Base-by-base conservation (phyloP, 2,329 filamentous ascomycete genomes). In the Penicillium sp. region DNA sequence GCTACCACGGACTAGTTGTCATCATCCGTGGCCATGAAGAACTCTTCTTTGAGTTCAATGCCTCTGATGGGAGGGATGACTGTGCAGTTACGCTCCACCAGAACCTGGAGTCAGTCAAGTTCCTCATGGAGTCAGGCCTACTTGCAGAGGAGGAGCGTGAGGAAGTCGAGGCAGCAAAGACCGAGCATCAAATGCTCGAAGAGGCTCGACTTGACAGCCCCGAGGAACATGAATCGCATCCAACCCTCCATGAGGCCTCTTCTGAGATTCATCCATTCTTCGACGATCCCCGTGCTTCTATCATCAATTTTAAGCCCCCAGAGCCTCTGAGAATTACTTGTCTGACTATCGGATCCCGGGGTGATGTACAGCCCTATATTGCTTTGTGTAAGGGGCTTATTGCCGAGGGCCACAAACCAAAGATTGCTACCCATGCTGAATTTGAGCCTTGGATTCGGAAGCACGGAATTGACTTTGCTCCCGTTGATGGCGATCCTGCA, bases 351-450 rank as follows among this genome's bases (percentile, higher is more conserved):
- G 95, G 95, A 16, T 97, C 93, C 13, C 85, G 95, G 57, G 95
- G 95, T 24, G 95, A 99, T 71, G 93, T 99, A 4, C 95, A 99
- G 72, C 95, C 95, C 1, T 99, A 98, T 72, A 98, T 99, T 71
- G 92, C 95, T 0, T 81, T 99, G 1, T 97, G 95, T 78, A 97
- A 96, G 71, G 91, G 90, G 0, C 79, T 99, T 1, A 75, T 96
- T 43, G 90, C 88, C 0, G 93, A 99, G 65, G 95, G 95, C 0
- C 95, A 99, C 74, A 86, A 84, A 59, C 84, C 90, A 16, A 88
- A 86, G 61, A 99, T 99, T 66, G 95, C 93, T 11, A 98, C 95
- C 0, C 95, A 99, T 71, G 82, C 81, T 24, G 93, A 98, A 73
- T 99, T 99, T 68, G 87, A 90, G 66, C 83, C 81, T 14, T 99